Evolutionary conservation across 176 grass and related monocot genomes (phyloP), one percentile per base, ranked within the genome.

Genomic region (Carex cristatella): DNA sequence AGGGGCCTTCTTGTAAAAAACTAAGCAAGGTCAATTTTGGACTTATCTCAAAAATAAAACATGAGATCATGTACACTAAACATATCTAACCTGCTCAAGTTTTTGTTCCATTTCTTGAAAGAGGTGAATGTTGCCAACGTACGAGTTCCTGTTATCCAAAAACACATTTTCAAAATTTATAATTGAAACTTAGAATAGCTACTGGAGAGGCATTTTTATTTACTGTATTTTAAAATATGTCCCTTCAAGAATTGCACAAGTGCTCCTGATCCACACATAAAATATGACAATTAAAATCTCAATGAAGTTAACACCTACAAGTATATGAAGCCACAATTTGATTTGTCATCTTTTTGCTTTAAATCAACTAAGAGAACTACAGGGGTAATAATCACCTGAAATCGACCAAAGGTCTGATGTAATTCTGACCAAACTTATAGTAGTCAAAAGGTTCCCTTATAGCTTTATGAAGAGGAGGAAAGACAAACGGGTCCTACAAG

Each of bases 391-490:
- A 86, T 87, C 86, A 98, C 96, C 96, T 94, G 65, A 89, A 99
- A 91, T 99, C 88, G 77, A 94, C 49, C 87, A 95, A 76, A 38
- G 91, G 91, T 57, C 90, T 88, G 55, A 99, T 89, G 69, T 99
- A 99, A 90, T 99, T 94, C 87, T 98, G 96, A 90, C 96, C 96
- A 80, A 99, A 95, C 85, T 88, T 92, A 59, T 95, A 99, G 78
- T 99, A 99, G 81, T 99, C 96, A 61, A 99, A 99, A 58, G 93
- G 96, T 86, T 99, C 90, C 84, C 90, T 91, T 80, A 98, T 27
- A 32, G 93, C 93, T 85, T 92, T 94, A 81, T 99, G 96, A 94
- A 92, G 89, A 85, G 96, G 85, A 83, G 90, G 85, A 87, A 99
- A 99, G 37, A 59, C 89, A 94, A 95, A 99, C 5, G 87, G 93